These are phyloP conservation scores for Polygonum aviculare DNA, from an alignment of 148 eudicot species.

Conservation along the genomic window DNA sequence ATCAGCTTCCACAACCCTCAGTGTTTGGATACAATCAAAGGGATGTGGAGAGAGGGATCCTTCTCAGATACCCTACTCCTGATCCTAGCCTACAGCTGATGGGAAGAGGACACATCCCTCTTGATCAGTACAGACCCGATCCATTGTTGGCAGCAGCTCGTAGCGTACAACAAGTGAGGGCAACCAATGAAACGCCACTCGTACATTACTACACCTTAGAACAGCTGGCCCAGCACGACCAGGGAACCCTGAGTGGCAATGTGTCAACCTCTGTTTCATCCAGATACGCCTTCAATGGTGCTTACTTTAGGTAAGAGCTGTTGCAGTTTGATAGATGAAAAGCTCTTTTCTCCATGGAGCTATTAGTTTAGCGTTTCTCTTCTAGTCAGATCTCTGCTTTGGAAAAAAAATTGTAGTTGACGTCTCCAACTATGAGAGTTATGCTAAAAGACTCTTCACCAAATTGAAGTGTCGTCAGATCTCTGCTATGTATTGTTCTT, in stretches of 20 bases:
- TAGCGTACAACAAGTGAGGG: background rate
- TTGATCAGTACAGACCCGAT: conserved; percentile 22
- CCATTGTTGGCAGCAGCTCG: background rate
- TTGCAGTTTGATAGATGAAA: background rate
- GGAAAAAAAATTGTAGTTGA: too few relatives aligned
- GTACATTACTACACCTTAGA: conserved; percentile 1
- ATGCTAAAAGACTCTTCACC: too few relatives aligned
- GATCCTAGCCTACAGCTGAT: conserved; percentile 32
- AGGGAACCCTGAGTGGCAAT: conserved; percentile 16
- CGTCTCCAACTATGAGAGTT: too few relatives aligned
- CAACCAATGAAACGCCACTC: conserved; percentile 17
- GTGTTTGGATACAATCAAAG: conserved; percentile 10
- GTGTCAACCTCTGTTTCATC: conserved; percentile 45
- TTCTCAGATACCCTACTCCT: conserved; percentile 14
- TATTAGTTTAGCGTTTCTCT: too few relatives aligned
- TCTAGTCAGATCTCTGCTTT: too few relatives aligned
- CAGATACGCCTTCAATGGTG: conserved; percentile 56
- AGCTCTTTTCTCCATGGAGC: background rate
- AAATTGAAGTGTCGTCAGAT: too few relatives aligned
- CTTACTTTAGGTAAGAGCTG: background rate
- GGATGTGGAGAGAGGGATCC: conserved; percentile 35
- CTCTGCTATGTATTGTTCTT: too few relatives aligned
- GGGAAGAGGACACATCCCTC: conserved; percentile 16
- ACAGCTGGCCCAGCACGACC: conserved; percentile 21
- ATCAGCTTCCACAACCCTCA: conserved; percentile 13